Conservation (phyloP, 2,329 filamentous ascomycete genomes). For the Ophiocordyceps unilateralis region DNA sequence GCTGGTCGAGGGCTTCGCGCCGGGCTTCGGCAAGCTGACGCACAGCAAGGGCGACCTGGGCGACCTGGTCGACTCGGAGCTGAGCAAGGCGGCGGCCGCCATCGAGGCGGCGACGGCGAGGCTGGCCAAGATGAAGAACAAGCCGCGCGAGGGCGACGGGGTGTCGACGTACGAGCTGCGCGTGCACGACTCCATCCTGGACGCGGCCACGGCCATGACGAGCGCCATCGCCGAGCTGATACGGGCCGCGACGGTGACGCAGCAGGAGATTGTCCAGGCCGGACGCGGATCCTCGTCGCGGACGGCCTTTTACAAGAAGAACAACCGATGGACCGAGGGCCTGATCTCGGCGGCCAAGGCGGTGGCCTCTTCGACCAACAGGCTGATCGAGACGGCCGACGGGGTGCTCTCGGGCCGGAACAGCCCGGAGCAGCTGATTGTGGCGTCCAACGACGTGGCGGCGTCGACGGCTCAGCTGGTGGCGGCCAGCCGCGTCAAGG, state of each 20-base stretch:
- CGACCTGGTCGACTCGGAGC: constrained; percentile 79
- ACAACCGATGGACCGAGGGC: constrained; percentile 97
- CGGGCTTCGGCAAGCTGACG: constrained; percentile 66
- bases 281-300: constrained; percentile 74
- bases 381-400: constrained; percentile 92
- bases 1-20: constrained; percentile 78
- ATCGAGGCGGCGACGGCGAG: constrained; percentile 85
- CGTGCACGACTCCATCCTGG: constrained; percentile 88
- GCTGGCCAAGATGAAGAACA: constrained; percentile 82
- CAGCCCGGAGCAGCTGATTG: constrained; percentile 91
- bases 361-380: constrained; percentile 84
- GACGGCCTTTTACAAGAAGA: constrained; percentile 98
- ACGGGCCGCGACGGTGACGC: constrained; percentile 80
- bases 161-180: constrained; percentile 91
- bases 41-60: constrained; percentile 73
- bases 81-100: constrained; percentile 85
- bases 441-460: constrained; percentile 92
- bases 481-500: constrained; percentile 89
- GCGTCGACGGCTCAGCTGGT: constrained; percentile 94
- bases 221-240: constrained; percentile 88
- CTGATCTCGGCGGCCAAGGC: constrained; percentile 95
- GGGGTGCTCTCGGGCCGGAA: constrained; percentile 85
- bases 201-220: constrained; percentile 83
- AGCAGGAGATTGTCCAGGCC: constrained; percentile 91
- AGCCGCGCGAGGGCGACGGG: no score